These are phyloP conservation scores for Hymenochaete sp. DNA, from an alignment of 1,284 basidiomycete species.

Conservation along the genomic window DNA sequence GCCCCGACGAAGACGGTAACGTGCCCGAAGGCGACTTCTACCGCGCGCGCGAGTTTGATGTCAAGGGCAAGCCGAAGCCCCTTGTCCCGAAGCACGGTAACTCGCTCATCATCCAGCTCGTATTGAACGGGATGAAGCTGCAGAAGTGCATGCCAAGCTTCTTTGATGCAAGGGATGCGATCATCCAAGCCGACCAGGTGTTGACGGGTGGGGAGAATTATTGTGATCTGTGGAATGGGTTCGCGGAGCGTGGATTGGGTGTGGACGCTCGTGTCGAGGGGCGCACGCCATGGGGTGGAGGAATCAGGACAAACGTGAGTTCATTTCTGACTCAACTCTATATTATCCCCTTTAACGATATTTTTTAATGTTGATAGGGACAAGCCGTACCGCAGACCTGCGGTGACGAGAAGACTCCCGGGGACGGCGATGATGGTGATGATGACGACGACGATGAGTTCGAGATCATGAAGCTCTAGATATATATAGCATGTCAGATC, in stretches of 20 bases:
- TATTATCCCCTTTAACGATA: too few relatives aligned
- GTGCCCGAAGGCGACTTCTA: slow-evolving; percentile 72
- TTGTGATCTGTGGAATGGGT: slow-evolving; percentile 85
- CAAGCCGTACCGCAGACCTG: too few relatives aligned
- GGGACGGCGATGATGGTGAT: too few relatives aligned
- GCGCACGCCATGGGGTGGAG: slow-evolving; percentile 92
- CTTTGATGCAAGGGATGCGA: slow-evolving; percentile 89
- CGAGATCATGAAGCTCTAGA: too few relatives aligned
- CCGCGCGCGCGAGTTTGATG: slow-evolving; percentile 32
- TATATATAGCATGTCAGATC: too few relatives aligned
- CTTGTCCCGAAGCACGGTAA: slow-evolving; percentile 90
- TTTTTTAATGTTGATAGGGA: slow-evolving; percentile 3
- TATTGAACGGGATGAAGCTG: slow-evolving; percentile 85
- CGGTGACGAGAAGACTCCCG: too few relatives aligned
- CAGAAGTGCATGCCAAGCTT: slow-evolving; percentile 88
- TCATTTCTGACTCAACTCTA: background rate
- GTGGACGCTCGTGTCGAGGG: slow-evolving; percentile 65
- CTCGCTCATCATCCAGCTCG: slow-evolving; percentile 66
- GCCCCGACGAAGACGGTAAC: slow-evolving; percentile 47
- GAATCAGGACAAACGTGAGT: slow-evolving; percentile 48
- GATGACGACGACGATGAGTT: too few relatives aligned
- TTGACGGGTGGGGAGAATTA: slow-evolving; percentile 89
- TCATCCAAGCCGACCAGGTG: slow-evolving; percentile 86
- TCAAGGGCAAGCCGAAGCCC: slow-evolving; percentile 40
- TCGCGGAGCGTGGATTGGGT: slow-evolving; percentile 78